Conservation (phyloP, 495 filamentous ascomycete species). For the Melanomma pulvis-pyrius region DNA sequence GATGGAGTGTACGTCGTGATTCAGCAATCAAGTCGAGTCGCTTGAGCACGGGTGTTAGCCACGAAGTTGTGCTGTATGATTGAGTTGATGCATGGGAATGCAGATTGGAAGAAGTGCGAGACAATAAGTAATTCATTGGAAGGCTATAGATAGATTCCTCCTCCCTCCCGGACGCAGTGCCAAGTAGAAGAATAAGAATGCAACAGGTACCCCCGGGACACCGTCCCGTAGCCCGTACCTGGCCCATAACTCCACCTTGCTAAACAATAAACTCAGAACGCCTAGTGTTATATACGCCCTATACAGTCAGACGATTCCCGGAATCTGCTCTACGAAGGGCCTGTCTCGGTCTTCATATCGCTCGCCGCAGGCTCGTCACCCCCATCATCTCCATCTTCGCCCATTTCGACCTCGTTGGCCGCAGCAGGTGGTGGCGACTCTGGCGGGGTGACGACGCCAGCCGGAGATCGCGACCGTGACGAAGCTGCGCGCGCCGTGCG, state of each 20-base stretch:
- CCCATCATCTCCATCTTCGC: background rate
- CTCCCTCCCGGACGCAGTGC: no score
- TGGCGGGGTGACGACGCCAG: constrained; percentile 32
- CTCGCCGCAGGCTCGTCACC: background rate
- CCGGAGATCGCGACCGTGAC: constrained; percentile 17
- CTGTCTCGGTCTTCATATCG: constrained; percentile 4
- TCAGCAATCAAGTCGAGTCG: no score
- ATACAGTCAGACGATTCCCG: background rate
- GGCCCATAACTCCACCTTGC: background rate
- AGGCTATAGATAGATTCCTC: no score
- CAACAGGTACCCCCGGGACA: background rate
- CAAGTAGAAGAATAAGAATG: background rate
- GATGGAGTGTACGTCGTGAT: no score
- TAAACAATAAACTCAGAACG: background rate
- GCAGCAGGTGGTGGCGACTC: constrained; percentile 30
- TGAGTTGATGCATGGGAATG: no score
- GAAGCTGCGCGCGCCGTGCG: background rate
- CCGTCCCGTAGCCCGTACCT: background rate
- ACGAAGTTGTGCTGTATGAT: no score
- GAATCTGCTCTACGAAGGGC: constrained; percentile 20
- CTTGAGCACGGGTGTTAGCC: no score
- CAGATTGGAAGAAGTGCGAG: no score
- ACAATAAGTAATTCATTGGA: no score
- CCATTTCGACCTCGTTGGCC: constrained; percentile 28
- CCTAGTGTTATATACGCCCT: background rate